phyloP scores from a whole-genome alignment of 495 filamentous ascomycete species.

The Cercophora scortea region DNA sequence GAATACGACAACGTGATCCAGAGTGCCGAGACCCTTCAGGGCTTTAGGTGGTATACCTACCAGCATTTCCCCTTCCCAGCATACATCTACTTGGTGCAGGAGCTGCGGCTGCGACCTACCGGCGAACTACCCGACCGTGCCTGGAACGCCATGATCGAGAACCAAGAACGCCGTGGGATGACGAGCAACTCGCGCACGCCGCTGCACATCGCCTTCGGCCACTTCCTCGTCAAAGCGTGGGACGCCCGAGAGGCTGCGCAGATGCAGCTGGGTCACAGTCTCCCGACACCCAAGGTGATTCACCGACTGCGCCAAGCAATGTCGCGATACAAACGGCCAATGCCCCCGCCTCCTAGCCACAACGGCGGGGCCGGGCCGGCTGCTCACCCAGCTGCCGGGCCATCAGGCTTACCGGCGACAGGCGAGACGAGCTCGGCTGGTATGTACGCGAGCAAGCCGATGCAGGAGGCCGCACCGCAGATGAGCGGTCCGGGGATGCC shows the following conservation, averaged over 20 bases:
- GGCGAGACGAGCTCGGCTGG: background rate
- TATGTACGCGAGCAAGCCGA: slow-evolving; percentile 13
- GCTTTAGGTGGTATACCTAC: slow-evolving; percentile 45
- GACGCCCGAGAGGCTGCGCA: slow-evolving; percentile 39
- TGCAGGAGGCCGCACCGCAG: slow-evolving; percentile 8
- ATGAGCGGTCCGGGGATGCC: slow-evolving; percentile 3
- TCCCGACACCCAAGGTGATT: slow-evolving; percentile 35
- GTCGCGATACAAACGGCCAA: slow-evolving; percentile 12
- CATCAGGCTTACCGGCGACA: background rate
- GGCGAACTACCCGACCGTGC: slow-evolving; percentile 45
- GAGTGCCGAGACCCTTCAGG: slow-evolving; percentile 31
- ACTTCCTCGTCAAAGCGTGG: slow-evolving; percentile 47
- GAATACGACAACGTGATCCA: slow-evolving; percentile 47
- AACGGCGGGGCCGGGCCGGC: background rate
- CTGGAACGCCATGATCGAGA: slow-evolving; percentile 42
- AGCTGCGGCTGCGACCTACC: slow-evolving; percentile 37
- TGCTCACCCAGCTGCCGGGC: background rate
- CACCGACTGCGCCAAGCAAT: slow-evolving; percentile 27
- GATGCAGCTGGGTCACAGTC: slow-evolving; percentile 27
- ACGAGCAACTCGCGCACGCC: slow-evolving; percentile 36
- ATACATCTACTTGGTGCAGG: slow-evolving; percentile 44
- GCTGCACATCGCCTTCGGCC: slow-evolving; percentile 42
- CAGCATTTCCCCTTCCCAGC: slow-evolving; percentile 46
- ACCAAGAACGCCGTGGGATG: slow-evolving; percentile 39
- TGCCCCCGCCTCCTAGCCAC: background rate